Evolutionary conservation across 768 basidiomycete species (phyloP), one percentile per base, ranked within the genome.

Genomic region (Serendipita sp.): DNA sequence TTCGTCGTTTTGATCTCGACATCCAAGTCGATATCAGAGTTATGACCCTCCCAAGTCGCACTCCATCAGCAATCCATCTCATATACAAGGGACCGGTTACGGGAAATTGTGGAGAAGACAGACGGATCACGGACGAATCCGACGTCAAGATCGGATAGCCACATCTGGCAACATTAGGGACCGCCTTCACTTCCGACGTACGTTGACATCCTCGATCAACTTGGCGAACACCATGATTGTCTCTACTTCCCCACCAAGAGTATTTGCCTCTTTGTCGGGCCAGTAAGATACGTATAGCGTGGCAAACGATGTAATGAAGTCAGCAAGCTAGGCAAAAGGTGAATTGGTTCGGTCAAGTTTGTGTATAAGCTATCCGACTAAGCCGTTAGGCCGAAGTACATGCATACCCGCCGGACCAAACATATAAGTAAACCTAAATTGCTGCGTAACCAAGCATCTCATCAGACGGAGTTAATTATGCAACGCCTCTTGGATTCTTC

Each of bases 161-260:
- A 73, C 92, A 96, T 16, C 96, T 94, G 4, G 81, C 80, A 23
- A 23, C 23, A 23, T 23, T 23, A 0, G 94, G 92, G 56, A 97
- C 80, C n/a, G 89, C 84, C 18, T 74, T 74, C 28, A 81, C 69
- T 81, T 77, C 18, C 81, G 78, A 11, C 93, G 80, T 65, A 96
- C 81, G 66, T 81, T 79, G 30, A 83, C 83, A 60, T 79, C 83
- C 72, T 88, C 89, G 76, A 89, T 87, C 11, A 92, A 91, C 75
- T 98, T 99, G 66, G 85, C 89, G 38, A 99, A 78, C 15, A 88
- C 80, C 5, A 82, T 76, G 67, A 97, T 86, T 8, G 92, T 92
- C 0, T 84, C 73, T 2, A 80, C 70, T 71, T 97, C 92, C 0
- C 83, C 79, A 68, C 83, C 77, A 69, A 97, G 84, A 2, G 96